Evolutionary conservation across 1,139 yeast species (phyloP), one percentile per base, ranked within the genome.

Genomic region (Lipomyces yarrowii): DNA sequence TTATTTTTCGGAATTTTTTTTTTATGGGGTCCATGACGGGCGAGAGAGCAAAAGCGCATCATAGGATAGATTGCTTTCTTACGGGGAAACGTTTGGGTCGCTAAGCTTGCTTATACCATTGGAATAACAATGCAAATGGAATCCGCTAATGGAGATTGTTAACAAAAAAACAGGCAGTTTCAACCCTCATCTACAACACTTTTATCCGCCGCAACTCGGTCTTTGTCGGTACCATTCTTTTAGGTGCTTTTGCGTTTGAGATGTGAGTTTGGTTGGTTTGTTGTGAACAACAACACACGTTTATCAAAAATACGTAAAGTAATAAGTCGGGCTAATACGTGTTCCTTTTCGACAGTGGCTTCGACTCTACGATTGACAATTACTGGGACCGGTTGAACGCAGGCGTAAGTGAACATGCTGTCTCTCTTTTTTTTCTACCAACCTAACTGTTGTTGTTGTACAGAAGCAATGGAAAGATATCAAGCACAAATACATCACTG

Each of bases 381-480:
- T 89, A 91, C 90, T 94, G 89, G 84, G 96, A 91, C 79, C 81
- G 82, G 80, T 91, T 89, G 83, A 94, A 94, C 87, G 84, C 84
- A 78, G 99, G 98, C 75, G 79, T 77, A 76, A 73, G 79, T 74
- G 13, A 37, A 37, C 30, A 6, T 30, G 13, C 2, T 18, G 35
- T 21, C 37, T 15, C 18, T 39, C 30, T 35, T 32, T 55, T n/a
- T 5, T 26, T 5, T 26, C 7, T 3, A 46, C 26, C 39, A 30
- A 5, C 42, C 51, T 13, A 51, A 42, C 23, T 21, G 30, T 26
- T 2, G 4, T 26, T n/a, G 52, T 13, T 64, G 46, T 53, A 52
- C 64, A 77, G 79, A 94, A 94, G 84, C 91, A 92, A 83, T 94
- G 99, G 99, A 88, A 90, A 78, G 98, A 94, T 76, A 90, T 94